phyloP scores from a whole-genome alignment of 345 rosid species.

The Kernera saxatilis region DNA sequence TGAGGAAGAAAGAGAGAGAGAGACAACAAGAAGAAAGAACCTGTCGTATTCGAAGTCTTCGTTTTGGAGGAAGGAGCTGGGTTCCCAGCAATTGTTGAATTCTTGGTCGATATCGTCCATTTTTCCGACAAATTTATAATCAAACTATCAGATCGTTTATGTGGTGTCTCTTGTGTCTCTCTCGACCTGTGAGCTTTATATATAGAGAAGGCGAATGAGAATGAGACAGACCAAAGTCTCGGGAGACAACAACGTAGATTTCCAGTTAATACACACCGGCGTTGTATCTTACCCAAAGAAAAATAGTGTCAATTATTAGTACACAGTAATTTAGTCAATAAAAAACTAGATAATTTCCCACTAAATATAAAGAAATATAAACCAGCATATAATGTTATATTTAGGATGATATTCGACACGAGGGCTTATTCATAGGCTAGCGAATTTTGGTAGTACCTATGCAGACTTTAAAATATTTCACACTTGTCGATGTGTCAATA shows the following conservation, averaged over 20 bases:
- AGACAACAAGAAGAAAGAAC: constrained; percentile 20
- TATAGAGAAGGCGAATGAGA: constrained; percentile 12
- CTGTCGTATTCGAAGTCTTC: constrained; percentile 53
- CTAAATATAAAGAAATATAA: neutral
- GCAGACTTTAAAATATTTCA: no score
- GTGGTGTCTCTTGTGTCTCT: neutral
- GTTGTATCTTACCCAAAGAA: neutral
- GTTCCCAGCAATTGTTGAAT: constrained; percentile 55
- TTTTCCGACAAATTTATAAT: neutral
- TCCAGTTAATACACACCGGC: constrained; percentile 3
- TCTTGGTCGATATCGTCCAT: constrained; percentile 47
- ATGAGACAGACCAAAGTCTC: constrained; percentile 20
- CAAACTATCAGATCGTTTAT: neutral
- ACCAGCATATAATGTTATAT: neutral
- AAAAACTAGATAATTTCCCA: neutral
- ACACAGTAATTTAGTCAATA: neutral
- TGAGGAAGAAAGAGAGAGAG: neutral
- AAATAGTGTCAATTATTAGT: neutral
- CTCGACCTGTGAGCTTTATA: constrained; percentile 23
- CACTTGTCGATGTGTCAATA: constrained; percentile 9
- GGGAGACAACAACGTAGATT: constrained; percentile 20
- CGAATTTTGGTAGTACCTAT: no score
- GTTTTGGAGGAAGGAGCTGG: constrained; percentile 48
- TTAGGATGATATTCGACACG: constrained; percentile 2
- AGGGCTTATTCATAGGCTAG: constrained; percentile 14